Conservation (phyloP, 352 stramenopile genomes). For the Globisporangium solare region DNA sequence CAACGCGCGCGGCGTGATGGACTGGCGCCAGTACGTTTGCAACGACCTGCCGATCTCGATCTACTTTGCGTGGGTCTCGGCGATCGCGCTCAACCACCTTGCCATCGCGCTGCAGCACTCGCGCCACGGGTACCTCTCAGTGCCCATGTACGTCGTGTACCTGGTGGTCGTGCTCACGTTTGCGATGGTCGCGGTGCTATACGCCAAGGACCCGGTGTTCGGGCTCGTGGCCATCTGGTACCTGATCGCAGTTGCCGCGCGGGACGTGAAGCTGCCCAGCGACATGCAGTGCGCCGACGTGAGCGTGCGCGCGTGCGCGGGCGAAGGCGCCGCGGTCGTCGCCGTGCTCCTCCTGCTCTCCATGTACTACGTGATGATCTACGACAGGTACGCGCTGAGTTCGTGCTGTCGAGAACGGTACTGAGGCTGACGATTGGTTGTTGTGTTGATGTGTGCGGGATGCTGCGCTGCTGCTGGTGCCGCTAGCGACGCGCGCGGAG, state of each 20-base stretch:
- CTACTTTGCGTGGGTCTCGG: conserved; percentile 81
- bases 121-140: conserved; percentile 35
- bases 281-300: conserved; percentile 46
- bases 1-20: conserved; percentile 31
- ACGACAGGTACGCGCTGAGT: conserved; percentile 42
- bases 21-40: conserved; percentile 71
- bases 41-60: conserved; percentile 68
- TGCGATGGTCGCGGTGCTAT: conserved; percentile 49
- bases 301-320: conserved; percentile 55
- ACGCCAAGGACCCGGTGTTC: conserved; percentile 57
- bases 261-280: conserved; percentile 39
- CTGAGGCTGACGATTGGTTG: not conserved
- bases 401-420: not conserved
- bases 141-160: conserved; percentile 65
- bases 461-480: not conserved
- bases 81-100: conserved; percentile 54
- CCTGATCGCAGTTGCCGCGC: conserved; percentile 53
- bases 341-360: conserved; percentile 47
- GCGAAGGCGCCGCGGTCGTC: conserved; percentile 52
- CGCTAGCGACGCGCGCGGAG: no score
- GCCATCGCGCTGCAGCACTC: conserved; percentile 65
- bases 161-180: conserved; percentile 57
- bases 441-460: conserved; percentile 4
- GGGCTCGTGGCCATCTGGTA: conserved; percentile 70
- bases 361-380: conserved; percentile 42